Evolutionary conservation across 2,329 filamentous ascomycete species (phyloP).

Genomic region (Zasmidium angulare): DNA sequence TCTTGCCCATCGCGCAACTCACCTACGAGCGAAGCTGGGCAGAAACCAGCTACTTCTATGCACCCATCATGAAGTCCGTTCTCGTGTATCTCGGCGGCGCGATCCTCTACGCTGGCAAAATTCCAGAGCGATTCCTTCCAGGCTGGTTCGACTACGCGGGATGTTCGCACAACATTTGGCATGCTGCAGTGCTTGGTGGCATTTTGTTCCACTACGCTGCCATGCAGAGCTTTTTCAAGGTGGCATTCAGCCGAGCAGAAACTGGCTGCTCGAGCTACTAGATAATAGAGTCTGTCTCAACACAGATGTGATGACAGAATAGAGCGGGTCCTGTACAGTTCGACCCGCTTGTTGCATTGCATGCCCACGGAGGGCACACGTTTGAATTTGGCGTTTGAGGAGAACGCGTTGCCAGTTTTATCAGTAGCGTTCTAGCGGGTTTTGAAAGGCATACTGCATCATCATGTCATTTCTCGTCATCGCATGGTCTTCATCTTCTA

Average conservation of each 20-base stretch:
- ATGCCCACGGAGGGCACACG: background rate
- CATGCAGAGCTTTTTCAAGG: constrained; percentile 90
- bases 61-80: constrained; percentile 80
- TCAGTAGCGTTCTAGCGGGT: constrained; percentile 2
- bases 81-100: constrained; percentile 84
- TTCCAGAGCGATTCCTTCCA: constrained; percentile 89
- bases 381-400: background rate
- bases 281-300: background rate
- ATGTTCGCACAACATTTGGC: constrained; percentile 97
- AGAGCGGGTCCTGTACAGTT: constrained; percentile 2
- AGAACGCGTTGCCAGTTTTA: background rate
- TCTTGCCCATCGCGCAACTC: constrained; percentile 84
- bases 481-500: too few species aligned
- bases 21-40: constrained; percentile 71
- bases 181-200: constrained; percentile 87
- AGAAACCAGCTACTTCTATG: constrained; percentile 88
- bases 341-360: background rate
- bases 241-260: constrained; percentile 41
- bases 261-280: constrained; percentile 32
- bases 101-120: constrained; percentile 82
- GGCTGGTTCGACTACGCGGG: constrained; percentile 95
- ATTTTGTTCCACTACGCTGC: constrained; percentile 97
- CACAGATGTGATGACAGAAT: background rate
- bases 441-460: background rate
- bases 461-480: background rate